Conservation (phyloP, 768 basidiomycete species). For the Gautieria morchelliformis region DNA sequence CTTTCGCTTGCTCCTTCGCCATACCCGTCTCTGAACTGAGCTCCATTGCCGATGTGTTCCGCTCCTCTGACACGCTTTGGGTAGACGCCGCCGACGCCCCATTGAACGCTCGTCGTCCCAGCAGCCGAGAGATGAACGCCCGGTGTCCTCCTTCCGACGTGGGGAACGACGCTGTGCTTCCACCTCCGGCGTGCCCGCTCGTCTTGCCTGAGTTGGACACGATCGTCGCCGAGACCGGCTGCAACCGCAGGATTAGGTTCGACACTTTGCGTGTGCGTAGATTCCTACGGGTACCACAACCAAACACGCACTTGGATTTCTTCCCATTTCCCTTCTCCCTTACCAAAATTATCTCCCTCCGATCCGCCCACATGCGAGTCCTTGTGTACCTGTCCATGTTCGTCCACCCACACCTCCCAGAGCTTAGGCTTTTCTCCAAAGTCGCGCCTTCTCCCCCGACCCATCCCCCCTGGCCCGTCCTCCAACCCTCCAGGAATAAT, state of each 20-base stretch:
- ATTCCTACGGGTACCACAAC: neutral
- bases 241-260: neutral
- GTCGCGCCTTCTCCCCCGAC: conserved; percentile 4
- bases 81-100: neutral
- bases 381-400: neutral
- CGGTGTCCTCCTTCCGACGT: neutral
- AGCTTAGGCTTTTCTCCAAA: conserved; percentile 9
- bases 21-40: neutral
- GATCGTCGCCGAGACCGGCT: conserved; percentile 5
- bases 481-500: conserved; percentile 10
- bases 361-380: neutral
- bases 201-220: neutral
- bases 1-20: neutral
- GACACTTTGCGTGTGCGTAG: neutral
- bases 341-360: neutral
- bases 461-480: conserved; percentile 1
- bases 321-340: conserved; percentile 6
- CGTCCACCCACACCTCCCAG: conserved; percentile 9
- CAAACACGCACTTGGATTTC: neutral
- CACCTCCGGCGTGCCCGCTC: neutral
- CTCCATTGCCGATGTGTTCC: neutral
- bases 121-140: neutral
- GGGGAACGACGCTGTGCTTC: neutral
- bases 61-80: neutral
- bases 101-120: neutral